phyloP scores from a whole-genome alignment of 257 asterid species.

The Salvia rosmarinus region DNA sequence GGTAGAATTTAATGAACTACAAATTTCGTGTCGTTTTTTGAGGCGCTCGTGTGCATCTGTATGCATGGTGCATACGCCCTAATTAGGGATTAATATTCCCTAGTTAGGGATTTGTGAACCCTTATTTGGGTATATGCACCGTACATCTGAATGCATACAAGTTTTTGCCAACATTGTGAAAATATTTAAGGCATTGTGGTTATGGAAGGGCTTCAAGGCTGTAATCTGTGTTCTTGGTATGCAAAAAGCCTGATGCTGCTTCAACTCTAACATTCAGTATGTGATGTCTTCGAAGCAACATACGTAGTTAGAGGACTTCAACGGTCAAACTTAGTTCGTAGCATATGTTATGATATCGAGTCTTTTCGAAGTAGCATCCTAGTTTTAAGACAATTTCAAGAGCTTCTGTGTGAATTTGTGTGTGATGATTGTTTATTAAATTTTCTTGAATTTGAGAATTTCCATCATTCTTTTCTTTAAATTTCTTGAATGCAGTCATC shows the following conservation, averaged over 20 bases:
- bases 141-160: too few relatives aligned
- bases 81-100: too few relatives aligned
- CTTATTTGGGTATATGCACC: too few relatives aligned
- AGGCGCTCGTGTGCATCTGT: too few relatives aligned
- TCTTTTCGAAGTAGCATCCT: not conserved
- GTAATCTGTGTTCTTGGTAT: not conserved
- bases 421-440: not conserved
- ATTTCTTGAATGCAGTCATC: not conserved
- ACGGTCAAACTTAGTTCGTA: not conserved
- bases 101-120: too few relatives aligned
- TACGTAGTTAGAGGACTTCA: not conserved
- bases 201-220: not conserved
- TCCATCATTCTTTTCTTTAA: too few relatives aligned
- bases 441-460: not conserved
- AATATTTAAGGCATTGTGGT: not conserved
- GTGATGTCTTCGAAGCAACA: not conserved
- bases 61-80: too few relatives aligned
- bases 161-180: not conserved
- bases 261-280: not conserved
- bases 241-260: not conserved
- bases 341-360: not conserved
- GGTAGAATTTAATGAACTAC: conserved; percentile 36
- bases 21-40: not conserved
- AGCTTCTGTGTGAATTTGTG: not conserved
- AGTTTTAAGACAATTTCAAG: not conserved